Evolutionary conservation across 352 stramenopile species (phyloP).

Genomic region (Globisporangium uncinulatum): DNA sequence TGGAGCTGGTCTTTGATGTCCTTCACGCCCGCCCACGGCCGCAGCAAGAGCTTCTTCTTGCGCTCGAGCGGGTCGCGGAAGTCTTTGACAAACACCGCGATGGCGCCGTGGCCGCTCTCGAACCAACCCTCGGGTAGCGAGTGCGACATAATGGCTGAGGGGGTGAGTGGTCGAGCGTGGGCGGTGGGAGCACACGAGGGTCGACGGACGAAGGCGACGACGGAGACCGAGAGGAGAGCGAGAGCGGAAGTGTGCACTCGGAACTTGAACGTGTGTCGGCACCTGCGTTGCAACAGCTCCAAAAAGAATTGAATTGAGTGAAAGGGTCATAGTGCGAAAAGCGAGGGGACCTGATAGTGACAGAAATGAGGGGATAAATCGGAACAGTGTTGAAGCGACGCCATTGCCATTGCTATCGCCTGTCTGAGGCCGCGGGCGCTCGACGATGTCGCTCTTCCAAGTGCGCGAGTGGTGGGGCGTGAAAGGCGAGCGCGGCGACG

Average conservation of each 20-base stretch:
- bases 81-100: slow-evolving; percentile 69
- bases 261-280: too few species aligned
- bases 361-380: too few species aligned
- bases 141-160: slow-evolving; percentile 33
- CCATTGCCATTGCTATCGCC: too few species aligned
- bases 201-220: neutral
- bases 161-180: neutral
- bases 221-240: too few species aligned
- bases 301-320: too few species aligned
- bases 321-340: too few species aligned
- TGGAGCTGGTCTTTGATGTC: slow-evolving; percentile 85
- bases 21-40: slow-evolving; percentile 76
- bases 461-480: slow-evolving; percentile 85
- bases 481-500: slow-evolving; percentile 64
- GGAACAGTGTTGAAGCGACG: too few species aligned
- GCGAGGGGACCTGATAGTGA: too few species aligned
- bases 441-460: slow-evolving; percentile 87
- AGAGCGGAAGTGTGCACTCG: neutral
- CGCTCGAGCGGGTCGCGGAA: slow-evolving; percentile 75
- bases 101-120: slow-evolving; percentile 65
- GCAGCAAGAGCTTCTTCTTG: slow-evolving; percentile 79
- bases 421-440: neutral
- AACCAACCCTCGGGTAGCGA: slow-evolving; percentile 73
- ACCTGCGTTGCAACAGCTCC: too few species aligned
- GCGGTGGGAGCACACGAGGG: neutral